A percentile compares a stretch with the other conserved stretches of the same genome.
These are phyloP conservation scores for Sporothrix brasiliensis DNA, from an alignment of 2,329 filamentous ascomycete species.

Conservation along the genomic window DNA sequence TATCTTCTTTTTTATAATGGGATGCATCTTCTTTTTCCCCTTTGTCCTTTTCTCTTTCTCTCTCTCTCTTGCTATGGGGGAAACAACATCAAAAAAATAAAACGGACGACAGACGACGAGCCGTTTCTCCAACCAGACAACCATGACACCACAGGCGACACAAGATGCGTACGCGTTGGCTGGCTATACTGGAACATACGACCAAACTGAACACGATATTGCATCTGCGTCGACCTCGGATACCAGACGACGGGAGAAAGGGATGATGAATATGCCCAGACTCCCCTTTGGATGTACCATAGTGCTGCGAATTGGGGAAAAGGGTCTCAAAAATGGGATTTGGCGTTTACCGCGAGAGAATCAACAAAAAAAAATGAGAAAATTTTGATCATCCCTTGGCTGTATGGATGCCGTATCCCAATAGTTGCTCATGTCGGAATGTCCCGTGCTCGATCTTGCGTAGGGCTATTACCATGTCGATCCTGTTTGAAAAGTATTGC, in stretches of 20 bases:
- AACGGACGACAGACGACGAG: background rate
- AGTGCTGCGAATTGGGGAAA: slow-evolving; percentile 1
- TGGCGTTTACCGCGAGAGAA: slow-evolving; percentile 27
- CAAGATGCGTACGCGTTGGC: background rate
- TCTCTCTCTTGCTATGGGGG: background rate
- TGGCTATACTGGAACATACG: background rate
- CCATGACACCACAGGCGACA: slow-evolving; percentile 12
- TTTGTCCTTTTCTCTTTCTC: background rate
- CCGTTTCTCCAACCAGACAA: background rate
- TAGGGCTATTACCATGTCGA: too few species aligned
- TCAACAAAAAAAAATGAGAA: slow-evolving; percentile 24
- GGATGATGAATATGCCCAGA: background rate
- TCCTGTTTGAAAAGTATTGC: too few species aligned
- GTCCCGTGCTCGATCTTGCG: too few species aligned
- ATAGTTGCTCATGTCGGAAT: background rate
- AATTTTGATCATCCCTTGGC: slow-evolving; percentile 5
- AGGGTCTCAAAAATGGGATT: slow-evolving; percentile 16
- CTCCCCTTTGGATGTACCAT: slow-evolving; percentile 6
- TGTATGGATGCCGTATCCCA: background rate
- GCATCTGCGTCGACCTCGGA: slow-evolving; percentile 8
- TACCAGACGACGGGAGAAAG: slow-evolving; percentile 9
- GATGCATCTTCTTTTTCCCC: slow-evolving; percentile 16
- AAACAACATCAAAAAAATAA: background rate
- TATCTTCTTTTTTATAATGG: slow-evolving; percentile 19
- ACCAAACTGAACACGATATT: background rate